A percentile compares a stretch with the other conserved stretches of the same genome.
These are phyloP conservation scores for Aureobasidium sp. DNA, from an alignment of 2,329 filamentous ascomycete genomes.

Conservation along the genomic window DNA sequence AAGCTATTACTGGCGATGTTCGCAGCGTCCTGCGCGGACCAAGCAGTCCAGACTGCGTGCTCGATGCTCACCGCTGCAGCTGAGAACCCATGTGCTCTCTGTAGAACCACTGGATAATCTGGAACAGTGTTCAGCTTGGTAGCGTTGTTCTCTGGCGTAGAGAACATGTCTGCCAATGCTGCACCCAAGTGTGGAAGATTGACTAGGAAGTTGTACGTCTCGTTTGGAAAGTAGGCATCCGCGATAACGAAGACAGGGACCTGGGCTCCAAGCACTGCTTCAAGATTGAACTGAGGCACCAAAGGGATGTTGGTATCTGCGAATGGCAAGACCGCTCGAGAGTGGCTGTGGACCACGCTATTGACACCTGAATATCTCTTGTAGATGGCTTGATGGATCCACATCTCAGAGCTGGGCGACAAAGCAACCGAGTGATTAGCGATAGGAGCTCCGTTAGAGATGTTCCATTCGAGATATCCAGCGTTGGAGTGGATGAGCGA, in stretches of 20 bases:
- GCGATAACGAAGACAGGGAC: background rate
- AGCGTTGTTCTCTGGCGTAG: background rate
- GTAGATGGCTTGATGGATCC: conserved; percentile 6
- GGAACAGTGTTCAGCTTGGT: background rate
- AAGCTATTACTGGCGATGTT: background rate
- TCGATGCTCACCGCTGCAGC: background rate
- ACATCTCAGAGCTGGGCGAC: background rate
- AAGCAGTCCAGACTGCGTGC: background rate
- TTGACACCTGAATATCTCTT: background rate
- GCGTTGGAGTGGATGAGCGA: background rate
- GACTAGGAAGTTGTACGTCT: background rate
- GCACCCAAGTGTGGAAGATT: background rate
- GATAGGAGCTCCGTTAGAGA: background rate
- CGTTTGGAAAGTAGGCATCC: background rate
- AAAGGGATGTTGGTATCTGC: background rate
- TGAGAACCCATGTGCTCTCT: background rate
- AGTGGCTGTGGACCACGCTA: background rate
- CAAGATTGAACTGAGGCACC: background rate
- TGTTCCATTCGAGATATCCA: background rate
- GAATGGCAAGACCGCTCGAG: background rate
- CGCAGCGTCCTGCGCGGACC: background rate
- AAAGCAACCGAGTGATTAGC: background rate
- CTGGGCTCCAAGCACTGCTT: background rate
- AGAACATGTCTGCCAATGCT: background rate
- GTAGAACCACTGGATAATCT: background rate